phyloP scores from a whole-genome alignment of 805 yeast species.

The Candida maesae region DNA sequence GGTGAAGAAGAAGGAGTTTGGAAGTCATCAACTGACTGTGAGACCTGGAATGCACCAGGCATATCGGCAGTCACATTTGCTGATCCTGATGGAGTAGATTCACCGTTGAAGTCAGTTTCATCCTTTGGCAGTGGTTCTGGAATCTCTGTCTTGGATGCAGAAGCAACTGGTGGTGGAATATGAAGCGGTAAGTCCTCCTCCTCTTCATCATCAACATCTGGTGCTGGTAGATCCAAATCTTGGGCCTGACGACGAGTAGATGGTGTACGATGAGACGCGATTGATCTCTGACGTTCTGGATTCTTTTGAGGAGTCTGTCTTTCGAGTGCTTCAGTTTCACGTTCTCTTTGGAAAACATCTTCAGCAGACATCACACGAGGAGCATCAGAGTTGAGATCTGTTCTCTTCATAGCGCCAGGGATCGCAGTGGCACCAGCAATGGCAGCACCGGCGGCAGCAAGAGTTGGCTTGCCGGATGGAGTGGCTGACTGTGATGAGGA shows the following conservation, averaged over 20 bases:
- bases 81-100: not conserved
- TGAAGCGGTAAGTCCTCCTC: constrained; percentile 26
- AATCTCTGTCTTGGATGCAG: constrained; percentile 21
- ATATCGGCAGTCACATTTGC: not conserved
- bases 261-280: constrained; percentile 1
- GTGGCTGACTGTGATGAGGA: constrained; percentile 1
- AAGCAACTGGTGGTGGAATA: constrained; percentile 28
- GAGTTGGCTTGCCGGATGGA: not conserved
- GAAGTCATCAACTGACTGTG: constrained; percentile 14
- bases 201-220: constrained; percentile 15
- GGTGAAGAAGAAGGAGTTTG: constrained; percentile 16
- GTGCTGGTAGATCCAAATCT: constrained; percentile 2
- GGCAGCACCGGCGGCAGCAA: constrained; percentile 1
- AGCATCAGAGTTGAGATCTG: not conserved
- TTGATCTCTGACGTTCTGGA: constrained; percentile 7
- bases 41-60: constrained; percentile 12
- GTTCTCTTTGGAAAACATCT: constrained; percentile 24
- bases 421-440: not conserved
- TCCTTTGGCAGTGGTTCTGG: constrained; percentile 19
- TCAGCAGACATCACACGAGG: constrained; percentile 18
- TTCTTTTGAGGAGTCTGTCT: constrained; percentile 10
- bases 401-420: not conserved
- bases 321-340: constrained; percentile 7
- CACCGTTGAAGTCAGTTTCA: not conserved
- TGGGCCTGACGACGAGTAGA: not conserved